Evolutionary conservation across 768 basidiomycete genomes (phyloP), one percentile per base, ranked within the genome.

Genomic region (Russula compacta): DNA sequence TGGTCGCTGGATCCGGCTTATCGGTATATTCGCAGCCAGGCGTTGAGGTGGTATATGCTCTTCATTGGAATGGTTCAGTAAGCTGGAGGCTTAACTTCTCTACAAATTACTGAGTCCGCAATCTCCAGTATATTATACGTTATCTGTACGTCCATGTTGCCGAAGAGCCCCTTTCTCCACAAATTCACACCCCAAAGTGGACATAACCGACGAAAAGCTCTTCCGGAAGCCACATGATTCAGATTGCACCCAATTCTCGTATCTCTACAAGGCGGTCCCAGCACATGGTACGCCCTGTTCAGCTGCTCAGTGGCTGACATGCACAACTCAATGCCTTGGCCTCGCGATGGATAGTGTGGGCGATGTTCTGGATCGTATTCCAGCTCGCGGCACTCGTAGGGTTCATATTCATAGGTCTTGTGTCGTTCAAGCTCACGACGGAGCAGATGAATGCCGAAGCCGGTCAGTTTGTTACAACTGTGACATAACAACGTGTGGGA

Each of bases 221-320:
- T 97, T 95, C 74, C 90, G 93, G 69, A 95, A 95, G 77, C 81
- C 85, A 32, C 95, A 95, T 69, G 90, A 93, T 68, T 93, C 92
- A 1, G 94, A 95, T 69, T 89, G 90, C 60, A 91, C 92, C 2
- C 94, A 98, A 68, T 95, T 92, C 70, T 74, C 82, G 17, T 74
- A 92, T 48, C 71, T 98, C 54, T 92, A 79, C 72, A 88, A 89
- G 17, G 71, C 75, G 6, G 78, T 89, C 55, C 78, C 82, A 43
- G 79, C 89, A n/a, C 89, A 92, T 69, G 72, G 91, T 89, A 72
- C 61, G 81, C 71, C 39, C 47, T 53, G 47, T 15, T 42, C 33
- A 21, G 10, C 24, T 48, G n/a, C 19, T 32, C n/a, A 53, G 44
- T 19, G 24, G 29, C 17, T 24, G 39, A 29, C 3, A 17, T 58